Evolutionary conservation across 805 yeast genomes (phyloP).

Genomic region (Wickerhamiella siamensis): DNA sequence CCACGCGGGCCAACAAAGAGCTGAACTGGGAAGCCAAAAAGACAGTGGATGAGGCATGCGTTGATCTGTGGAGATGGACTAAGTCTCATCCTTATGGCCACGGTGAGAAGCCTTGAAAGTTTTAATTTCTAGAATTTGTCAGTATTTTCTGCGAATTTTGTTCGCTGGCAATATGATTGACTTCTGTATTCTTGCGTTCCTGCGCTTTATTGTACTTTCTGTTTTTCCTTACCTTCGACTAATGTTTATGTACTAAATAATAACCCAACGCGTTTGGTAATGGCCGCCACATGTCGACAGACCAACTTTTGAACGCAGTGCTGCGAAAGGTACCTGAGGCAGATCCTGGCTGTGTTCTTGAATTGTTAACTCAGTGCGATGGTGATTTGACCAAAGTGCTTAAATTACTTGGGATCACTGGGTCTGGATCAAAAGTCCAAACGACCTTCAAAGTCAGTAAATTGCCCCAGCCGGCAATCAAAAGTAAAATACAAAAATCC

Average conservation of each 20-base stretch:
- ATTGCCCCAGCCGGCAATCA: neutral
- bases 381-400: conserved; percentile 37
- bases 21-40: conserved; percentile 48
- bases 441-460: conserved; percentile 3
- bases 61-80: conserved; percentile 69
- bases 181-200: no score
- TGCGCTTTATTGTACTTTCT: no score
- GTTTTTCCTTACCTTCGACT: no score
- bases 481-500: neutral
- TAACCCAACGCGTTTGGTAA: no score
- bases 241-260: no score
- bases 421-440: conserved; percentile 10
- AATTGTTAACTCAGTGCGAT: conserved; percentile 38
- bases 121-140: neutral
- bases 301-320: conserved; percentile 13
- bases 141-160: no score
- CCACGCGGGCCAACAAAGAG: conserved; percentile 51
- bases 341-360: conserved; percentile 31
- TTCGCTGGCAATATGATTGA: no score
- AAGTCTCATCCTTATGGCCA: conserved; percentile 53
- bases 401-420: conserved; percentile 25
- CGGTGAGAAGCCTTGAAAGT: conserved; percentile 9
- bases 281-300: conserved; percentile 16
- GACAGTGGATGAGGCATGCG: conserved; percentile 48
- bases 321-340: conserved; percentile 30